Conservation (phyloP, 1,139 yeast species). For the Wickerhamomyces sp. region DNA sequence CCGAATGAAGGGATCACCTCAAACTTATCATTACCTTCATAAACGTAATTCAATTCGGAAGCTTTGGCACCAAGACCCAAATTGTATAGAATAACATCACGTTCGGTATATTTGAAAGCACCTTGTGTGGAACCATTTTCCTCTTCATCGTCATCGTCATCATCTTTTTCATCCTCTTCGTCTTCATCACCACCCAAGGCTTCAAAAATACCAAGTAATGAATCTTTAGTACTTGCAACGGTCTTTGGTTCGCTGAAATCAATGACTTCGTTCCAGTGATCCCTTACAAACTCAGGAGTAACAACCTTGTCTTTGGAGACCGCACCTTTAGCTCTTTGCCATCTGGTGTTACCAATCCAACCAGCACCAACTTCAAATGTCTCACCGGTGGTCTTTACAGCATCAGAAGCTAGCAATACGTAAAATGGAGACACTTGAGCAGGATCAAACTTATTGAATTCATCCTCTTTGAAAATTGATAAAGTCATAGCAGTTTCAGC, state of each 20-base stretch:
- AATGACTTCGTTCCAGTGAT: slow-evolving; percentile 58
- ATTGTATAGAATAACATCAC: slow-evolving; percentile 80
- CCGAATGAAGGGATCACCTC: slow-evolving; percentile 92
- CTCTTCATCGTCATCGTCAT: slow-evolving; percentile 21
- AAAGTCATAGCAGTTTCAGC: slow-evolving; percentile 98
- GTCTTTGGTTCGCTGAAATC: slow-evolving; percentile 50
- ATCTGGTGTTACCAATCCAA: slow-evolving; percentile 92
- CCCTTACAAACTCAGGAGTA: slow-evolving; percentile 67
- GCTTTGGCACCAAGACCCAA: slow-evolving; percentile 85
- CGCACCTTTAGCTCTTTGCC: slow-evolving; percentile 90
- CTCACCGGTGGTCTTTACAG: slow-evolving; percentile 64
- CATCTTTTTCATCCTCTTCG: slow-evolving; percentile 33
- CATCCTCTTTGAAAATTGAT: slow-evolving; percentile 73
- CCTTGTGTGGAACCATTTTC: slow-evolving; percentile 33
- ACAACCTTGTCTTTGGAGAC: slow-evolving; percentile 49
- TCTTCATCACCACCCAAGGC: slow-evolving; percentile 57
- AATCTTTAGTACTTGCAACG: slow-evolving; percentile 67
- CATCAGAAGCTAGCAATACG: slow-evolving; percentile 70
- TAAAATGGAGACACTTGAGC: slow-evolving; percentile 88
- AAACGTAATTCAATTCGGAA: slow-evolving; percentile 70
- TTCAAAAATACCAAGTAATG: slow-evolving; percentile 70
- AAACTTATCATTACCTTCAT: slow-evolving; percentile 74
- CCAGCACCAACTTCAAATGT: slow-evolving; percentile 81
- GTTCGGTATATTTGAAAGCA: slow-evolving; percentile 48
- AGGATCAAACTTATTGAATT: slow-evolving; percentile 80